Percentiles rank a stretch among this genome's conserved stretches.
Conservation (phyloP, 306 rosid genomes). For the Pueraria montana region DNA sequence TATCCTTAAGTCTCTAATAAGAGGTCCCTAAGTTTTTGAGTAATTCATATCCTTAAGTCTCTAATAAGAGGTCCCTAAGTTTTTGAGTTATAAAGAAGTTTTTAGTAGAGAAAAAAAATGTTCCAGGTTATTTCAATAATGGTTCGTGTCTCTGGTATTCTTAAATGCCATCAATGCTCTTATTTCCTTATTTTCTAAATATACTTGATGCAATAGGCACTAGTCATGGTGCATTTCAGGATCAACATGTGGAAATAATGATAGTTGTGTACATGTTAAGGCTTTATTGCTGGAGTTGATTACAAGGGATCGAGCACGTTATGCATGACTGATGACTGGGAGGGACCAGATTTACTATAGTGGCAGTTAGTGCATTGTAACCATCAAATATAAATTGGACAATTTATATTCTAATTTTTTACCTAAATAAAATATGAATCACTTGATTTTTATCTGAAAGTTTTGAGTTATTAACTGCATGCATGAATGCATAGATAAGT, state of each 20-base stretch:
- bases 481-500: not conserved
- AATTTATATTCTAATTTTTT: too few relatives aligned
- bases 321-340: not conserved
- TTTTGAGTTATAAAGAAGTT: too few relatives aligned
- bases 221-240: not conserved
- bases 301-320: not conserved
- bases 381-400: not conserved
- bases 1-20: too few relatives aligned
- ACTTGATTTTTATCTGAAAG: not conserved
- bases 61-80: too few relatives aligned
- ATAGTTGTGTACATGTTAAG: not conserved
- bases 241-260: not conserved
- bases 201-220: not conserved
- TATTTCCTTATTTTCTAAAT: not conserved
- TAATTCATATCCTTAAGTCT: too few relatives aligned
- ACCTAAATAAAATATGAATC: not conserved
- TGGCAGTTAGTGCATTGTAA: not conserved
- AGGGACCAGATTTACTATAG: not conserved
- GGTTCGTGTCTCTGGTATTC: not conserved
- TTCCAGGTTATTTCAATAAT: not conserved
- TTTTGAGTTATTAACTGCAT: not conserved
- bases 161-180: not conserved
- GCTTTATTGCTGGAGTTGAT: not conserved
- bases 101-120: not conserved
- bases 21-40: too few relatives aligned